Percentiles rank a stretch among this genome's conserved stretches.
Evolutionary conservation across 306 rosid species (phyloP).

Genomic region (Calophaca sinica): DNA sequence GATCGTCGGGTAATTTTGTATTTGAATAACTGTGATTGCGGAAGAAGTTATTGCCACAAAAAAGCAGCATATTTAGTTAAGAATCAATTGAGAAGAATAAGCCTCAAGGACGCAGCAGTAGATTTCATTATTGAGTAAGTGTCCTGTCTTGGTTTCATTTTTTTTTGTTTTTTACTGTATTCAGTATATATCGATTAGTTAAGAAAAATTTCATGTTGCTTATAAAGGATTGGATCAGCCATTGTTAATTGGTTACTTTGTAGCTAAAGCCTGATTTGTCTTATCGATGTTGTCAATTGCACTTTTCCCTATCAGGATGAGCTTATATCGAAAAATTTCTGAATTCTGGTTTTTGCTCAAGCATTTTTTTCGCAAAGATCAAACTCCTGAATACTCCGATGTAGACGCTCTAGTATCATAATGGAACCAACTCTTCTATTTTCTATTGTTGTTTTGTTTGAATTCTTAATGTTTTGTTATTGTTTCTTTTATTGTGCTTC

Average conservation of each 20-base stretch:
- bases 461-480: background rate
- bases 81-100: conserved; percentile 79
- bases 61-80: conserved; percentile 82
- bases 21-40: conserved; percentile 81
- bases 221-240: background rate
- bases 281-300: no score
- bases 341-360: background rate
- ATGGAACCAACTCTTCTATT: background rate
- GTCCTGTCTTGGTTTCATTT: conserved; percentile 22
- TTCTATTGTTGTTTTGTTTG: background rate
- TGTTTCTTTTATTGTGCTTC: background rate
- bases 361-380: background rate
- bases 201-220: background rate
- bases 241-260: background rate
- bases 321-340: no score
- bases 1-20: conserved; percentile 83
- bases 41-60: conserved; percentile 75
- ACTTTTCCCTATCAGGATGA: no score
- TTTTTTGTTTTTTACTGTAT: conserved; percentile 18
- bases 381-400: no score
- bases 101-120: conserved; percentile 77
- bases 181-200: background rate
- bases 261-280: background rate
- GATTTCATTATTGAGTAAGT: conserved; percentile 89
- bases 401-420: background rate